These are phyloP conservation scores for Musa troglodytarum DNA, from an alignment of 176 grass and related monocot species.

Conservation along the genomic window DNA sequence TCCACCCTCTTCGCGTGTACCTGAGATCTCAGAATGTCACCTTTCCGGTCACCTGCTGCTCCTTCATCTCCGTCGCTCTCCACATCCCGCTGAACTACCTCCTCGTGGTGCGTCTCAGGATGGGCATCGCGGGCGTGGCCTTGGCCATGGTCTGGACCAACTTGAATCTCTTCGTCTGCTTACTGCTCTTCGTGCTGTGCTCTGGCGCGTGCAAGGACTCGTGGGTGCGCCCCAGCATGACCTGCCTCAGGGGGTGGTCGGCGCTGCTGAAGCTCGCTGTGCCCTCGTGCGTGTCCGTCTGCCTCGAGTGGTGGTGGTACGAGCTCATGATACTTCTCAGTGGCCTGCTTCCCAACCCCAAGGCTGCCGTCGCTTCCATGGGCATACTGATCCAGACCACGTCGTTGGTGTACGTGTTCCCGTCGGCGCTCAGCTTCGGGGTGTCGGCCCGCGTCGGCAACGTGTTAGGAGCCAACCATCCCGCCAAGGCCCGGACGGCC, in stretches of 20 bases:
- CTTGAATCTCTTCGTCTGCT: background rate
- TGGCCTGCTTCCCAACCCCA: conserved; percentile 65
- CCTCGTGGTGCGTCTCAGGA: conserved; percentile 2
- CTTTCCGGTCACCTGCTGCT: conserved; percentile 11
- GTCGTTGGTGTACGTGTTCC: conserved; percentile 91
- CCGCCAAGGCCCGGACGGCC: conserved; percentile 43
- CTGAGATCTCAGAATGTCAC: conserved; percentile 9
- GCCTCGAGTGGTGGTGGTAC: conserved; percentile 32
- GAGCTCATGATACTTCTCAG: conserved; percentile 97
- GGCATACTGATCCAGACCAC: conserved; percentile 94
- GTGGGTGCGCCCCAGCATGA: background rate
- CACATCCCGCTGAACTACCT: conserved; percentile 7
- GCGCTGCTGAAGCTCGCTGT: conserved; percentile 61
- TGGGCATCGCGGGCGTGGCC: conserved; percentile 10
- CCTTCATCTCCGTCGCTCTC: background rate
- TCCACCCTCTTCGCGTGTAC: conserved; percentile 9
- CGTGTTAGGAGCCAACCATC: conserved; percentile 58
- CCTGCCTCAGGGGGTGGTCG: conserved; percentile 55
- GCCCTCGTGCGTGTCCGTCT: conserved; percentile 69
- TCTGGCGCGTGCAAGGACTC: conserved; percentile 2
- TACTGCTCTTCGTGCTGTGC: conserved; percentile 6
- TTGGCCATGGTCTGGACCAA: conserved; percentile 6
- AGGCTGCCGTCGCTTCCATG: conserved; percentile 86
- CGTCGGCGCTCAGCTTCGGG: conserved; percentile 74
- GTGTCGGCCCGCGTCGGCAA: conserved; percentile 77